These are phyloP conservation scores for Saitozyma sp. DNA, from an alignment of 768 basidiomycete species.

Conservation along the genomic window DNA sequence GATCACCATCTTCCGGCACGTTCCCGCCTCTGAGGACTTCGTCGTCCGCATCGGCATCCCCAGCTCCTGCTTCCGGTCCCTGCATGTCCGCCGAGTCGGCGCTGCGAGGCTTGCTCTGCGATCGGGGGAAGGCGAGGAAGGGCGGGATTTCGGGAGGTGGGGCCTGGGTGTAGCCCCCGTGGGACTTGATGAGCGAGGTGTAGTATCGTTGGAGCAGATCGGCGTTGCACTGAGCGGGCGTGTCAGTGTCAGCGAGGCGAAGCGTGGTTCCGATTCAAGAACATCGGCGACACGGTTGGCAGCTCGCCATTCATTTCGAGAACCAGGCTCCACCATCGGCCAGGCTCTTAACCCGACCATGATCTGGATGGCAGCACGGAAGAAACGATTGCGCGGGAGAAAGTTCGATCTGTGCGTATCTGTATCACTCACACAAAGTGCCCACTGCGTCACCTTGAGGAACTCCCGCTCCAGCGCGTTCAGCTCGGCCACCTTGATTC, in stretches of 20 bases:
- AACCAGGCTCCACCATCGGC: constrained; percentile 1
- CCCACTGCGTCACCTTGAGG: constrained; percentile 87
- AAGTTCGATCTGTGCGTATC: neutral
- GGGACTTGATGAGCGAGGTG: constrained; percentile 84
- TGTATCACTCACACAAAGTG: constrained; percentile 69
- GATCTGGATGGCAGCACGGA: neutral
- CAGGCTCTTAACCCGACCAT: neutral
- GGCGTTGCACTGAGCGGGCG: constrained; percentile 69
- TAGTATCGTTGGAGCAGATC: constrained; percentile 92
- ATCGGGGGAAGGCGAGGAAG: constrained; percentile 44
- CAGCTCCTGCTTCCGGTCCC: constrained; percentile 9
- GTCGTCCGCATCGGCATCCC: constrained; percentile 12
- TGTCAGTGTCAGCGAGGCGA: neutral
- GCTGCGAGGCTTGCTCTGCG: constrained; percentile 21
- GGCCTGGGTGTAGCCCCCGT: constrained; percentile 55
- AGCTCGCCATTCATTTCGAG: neutral
- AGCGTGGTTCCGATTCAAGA: neutral
- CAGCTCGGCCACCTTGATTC: constrained; percentile 84
- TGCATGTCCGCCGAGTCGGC: constrained; percentile 5
- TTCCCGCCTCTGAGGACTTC: constrained; percentile 12
- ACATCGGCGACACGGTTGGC: neutral
- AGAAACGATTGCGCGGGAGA: neutral
- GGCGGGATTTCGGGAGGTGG: constrained; percentile 28
- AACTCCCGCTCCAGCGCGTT: constrained; percentile 95
- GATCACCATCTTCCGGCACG: constrained; percentile 11